phyloP scores from a whole-genome alignment of 2,329 filamentous ascomycete genomes.

The Chaetomiaceae sp. region DNA sequence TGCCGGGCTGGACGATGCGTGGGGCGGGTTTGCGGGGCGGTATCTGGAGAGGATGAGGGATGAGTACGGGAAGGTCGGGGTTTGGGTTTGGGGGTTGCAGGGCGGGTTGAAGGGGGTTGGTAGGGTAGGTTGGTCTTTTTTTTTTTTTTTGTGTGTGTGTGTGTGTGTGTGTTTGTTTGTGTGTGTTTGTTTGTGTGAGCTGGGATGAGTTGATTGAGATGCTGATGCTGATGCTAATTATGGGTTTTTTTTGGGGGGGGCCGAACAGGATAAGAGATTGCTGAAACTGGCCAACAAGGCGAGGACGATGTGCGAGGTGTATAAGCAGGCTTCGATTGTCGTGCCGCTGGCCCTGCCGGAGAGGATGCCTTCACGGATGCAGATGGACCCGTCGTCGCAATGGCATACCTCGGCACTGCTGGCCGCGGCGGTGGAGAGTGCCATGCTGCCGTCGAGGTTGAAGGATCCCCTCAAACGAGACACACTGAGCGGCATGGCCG shows the following conservation, averaged over 20 bases:
- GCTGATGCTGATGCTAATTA: too few species aligned
- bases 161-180: too few species aligned
- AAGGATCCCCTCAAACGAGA: conserved; percentile 42
- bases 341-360: conserved; percentile 66
- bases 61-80: conserved; percentile 81
- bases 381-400: conserved; percentile 57
- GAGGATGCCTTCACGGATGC: conserved; percentile 53
- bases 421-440: conserved; percentile 70
- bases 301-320: conserved; percentile 63
- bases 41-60: conserved; percentile 78
- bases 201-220: too few species aligned
- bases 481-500: conserved; percentile 59
- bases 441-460: conserved; percentile 71
- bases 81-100: conserved; percentile 85
- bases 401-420: conserved; percentile 82
- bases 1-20: conserved; percentile 68
- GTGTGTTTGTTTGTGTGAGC: too few species aligned
- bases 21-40: conserved; percentile 70
- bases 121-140: conserved; percentile 40
- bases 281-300: conserved; percentile 70
- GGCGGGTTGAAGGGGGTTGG: conserved; percentile 38
- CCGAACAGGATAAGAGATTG: conserved; percentile 53
- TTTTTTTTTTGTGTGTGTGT: conserved; percentile 3
- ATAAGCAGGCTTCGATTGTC: conserved; percentile 69
- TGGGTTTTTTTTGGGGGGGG: neutral